Conservation (phyloP, 768 basidiomycete genomes). For the Mycena vulgaris region DNA sequence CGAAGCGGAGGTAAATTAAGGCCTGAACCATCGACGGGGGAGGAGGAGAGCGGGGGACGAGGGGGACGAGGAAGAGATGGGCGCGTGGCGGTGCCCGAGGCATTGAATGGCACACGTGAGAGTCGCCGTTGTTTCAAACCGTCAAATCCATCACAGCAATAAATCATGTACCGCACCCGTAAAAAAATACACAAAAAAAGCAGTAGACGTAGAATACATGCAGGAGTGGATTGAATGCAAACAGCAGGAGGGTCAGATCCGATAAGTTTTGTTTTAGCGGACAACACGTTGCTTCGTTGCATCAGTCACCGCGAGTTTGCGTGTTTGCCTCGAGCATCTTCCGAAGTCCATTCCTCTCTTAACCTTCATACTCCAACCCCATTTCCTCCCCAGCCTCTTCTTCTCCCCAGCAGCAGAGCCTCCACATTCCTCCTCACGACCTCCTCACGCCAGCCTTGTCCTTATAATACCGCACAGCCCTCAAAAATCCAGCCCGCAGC, state of each 20-base stretch:
- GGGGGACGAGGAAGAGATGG: no score
- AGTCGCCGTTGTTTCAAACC: no score
- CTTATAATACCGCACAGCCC: slow-evolving; percentile 65
- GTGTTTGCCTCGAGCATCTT: not conserved
- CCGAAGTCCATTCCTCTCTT: slow-evolving; percentile 21
- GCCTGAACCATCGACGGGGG: not conserved
- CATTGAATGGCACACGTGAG: no score
- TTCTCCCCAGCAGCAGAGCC: slow-evolving; percentile 2
- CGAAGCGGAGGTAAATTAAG: slow-evolving; percentile 27
- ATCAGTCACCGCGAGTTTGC: not conserved
- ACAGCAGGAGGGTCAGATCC: no score
- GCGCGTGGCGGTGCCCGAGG: not conserved
- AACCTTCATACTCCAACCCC: slow-evolving; percentile 39
- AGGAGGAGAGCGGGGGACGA: not conserved
- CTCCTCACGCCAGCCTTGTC: slow-evolving; percentile 61
- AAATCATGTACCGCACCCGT: no score
- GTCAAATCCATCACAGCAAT: no score
- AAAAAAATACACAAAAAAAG: no score
- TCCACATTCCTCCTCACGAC: slow-evolving; percentile 66
- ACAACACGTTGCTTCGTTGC: slow-evolving; percentile 29
- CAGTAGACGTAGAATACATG: no score
- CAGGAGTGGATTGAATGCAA: no score
- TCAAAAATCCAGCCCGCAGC: slow-evolving; percentile 24
- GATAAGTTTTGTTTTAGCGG: no score
- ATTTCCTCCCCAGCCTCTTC: slow-evolving; percentile 27